phyloP scores from a whole-genome alignment of 495 filamentous ascomycete species.

The Trichoderma reesei region DNA sequence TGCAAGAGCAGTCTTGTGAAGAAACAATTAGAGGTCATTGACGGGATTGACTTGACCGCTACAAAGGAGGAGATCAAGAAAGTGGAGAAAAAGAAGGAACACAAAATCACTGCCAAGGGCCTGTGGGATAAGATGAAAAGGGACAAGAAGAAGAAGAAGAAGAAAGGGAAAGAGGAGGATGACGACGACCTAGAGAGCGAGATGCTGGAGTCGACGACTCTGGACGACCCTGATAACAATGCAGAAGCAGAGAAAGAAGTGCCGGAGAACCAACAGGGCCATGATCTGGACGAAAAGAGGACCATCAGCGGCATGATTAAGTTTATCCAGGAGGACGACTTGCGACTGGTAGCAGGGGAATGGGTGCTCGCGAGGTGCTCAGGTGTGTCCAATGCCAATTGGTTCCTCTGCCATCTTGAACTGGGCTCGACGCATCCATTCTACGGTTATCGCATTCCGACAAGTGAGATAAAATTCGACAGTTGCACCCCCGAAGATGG shows the following conservation, averaged over 20 bases:
- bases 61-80: constrained; percentile 15
- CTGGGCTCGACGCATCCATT: constrained; percentile 26
- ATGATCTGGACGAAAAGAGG: constrained; percentile 22
- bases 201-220: not conserved
- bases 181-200: not conserved
- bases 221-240: not conserved
- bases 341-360: constrained; percentile 33
- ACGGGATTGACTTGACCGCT: constrained; percentile 23
- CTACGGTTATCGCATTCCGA: constrained; percentile 31
- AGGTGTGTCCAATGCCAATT: constrained; percentile 29
- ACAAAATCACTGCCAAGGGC: constrained; percentile 12
- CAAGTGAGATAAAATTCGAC: constrained; percentile 29
- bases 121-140: not conserved
- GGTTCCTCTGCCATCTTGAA: constrained; percentile 39
- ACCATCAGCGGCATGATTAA: constrained; percentile 29
- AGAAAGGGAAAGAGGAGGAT: not conserved
- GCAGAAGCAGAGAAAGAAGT: not conserved
- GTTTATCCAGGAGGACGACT: constrained; percentile 31
- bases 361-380: constrained; percentile 41
- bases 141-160: not conserved
- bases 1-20: constrained; percentile 24
- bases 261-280: not conserved
- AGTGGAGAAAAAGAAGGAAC: not conserved
- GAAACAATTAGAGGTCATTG: constrained; percentile 28
- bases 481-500: constrained; percentile 26